phyloP scores from a whole-genome alignment of 805 yeast species.

The Zygotorulaspora florentina region DNA sequence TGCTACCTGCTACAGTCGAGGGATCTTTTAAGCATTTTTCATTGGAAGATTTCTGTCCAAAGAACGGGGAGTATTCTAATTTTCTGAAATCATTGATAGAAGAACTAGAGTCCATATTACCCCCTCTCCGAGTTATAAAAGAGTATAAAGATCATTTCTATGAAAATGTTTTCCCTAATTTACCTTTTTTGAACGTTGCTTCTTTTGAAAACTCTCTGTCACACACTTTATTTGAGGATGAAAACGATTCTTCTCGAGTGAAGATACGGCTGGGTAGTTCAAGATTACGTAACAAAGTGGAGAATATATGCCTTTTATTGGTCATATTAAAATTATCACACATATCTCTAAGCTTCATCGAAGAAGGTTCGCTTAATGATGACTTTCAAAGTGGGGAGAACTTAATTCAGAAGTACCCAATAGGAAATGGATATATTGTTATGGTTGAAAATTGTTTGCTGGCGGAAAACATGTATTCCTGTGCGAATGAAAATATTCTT shows the following conservation, averaged over 20 bases:
- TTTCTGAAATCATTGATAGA: slow-evolving; percentile 21
- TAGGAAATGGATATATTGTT: slow-evolving; percentile 25
- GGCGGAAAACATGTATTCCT: slow-evolving; percentile 29
- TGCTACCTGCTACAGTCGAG: slow-evolving; percentile 21
- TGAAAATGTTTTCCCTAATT: slow-evolving; percentile 25
- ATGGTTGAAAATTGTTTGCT: slow-evolving; percentile 29
- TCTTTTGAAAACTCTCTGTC: slow-evolving; percentile 30
- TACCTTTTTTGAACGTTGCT: slow-evolving; percentile 28
- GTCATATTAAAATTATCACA: slow-evolving; percentile 29
- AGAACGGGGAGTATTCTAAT: slow-evolving; percentile 26
- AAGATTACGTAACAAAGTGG: slow-evolving; percentile 29
- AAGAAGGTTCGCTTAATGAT: slow-evolving; percentile 11
- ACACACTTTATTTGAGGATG: slow-evolving; percentile 20
- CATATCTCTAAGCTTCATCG: slow-evolving; percentile 24
- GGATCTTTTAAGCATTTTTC: slow-evolving; percentile 23
- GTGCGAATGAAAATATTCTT: slow-evolving; percentile 32
- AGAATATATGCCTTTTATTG: slow-evolving; percentile 25
- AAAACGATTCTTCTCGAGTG: slow-evolving; percentile 19
- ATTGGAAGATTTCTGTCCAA: slow-evolving; percentile 28
- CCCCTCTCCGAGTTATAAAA: slow-evolving; percentile 24
- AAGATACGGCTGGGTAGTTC: slow-evolving; percentile 26
- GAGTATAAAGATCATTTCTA: slow-evolving; percentile 29
- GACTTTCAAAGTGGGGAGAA: slow-evolving; percentile 15
- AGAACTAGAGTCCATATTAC: slow-evolving; percentile 25
- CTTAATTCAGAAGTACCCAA: slow-evolving; percentile 23